A percentile compares a stretch with the other conserved stretches of the same genome.
Evolutionary conservation across 1,284 basidiomycete species (phyloP).

Genomic region (Leucoagaricus sp.): DNA sequence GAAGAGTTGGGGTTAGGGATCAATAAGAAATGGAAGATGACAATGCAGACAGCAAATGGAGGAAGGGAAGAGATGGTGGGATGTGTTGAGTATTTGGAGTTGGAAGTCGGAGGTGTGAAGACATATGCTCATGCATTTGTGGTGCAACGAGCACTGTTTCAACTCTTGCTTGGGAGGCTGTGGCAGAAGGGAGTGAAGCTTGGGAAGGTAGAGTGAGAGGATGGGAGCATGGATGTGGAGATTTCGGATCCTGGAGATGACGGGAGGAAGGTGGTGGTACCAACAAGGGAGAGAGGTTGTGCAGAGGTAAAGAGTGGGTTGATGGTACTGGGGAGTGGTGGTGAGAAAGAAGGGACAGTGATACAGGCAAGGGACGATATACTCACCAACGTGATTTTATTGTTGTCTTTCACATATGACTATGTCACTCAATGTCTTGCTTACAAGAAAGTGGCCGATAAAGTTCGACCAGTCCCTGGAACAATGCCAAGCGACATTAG

Average conservation of each 20-base stretch:
- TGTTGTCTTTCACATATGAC: conserved; percentile 3
- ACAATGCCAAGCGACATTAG: too few relatives aligned
- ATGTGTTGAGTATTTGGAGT: conserved; percentile 19
- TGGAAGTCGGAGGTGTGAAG: conserved; percentile 4
- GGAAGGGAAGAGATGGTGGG: conserved; percentile 14
- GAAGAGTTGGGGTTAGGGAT: conserved; percentile 18
- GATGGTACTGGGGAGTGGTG: not conserved
- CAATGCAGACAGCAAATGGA: too few relatives aligned
- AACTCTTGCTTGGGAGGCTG: too few relatives aligned
- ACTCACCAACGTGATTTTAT: not conserved
- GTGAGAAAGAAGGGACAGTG: not conserved
- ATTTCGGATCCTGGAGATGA: conserved; percentile 6
- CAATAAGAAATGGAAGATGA: conserved; percentile 16
- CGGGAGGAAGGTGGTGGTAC: conserved; percentile 9
- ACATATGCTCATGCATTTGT: conserved; percentile 7
- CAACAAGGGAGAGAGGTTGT: conserved; percentile 2
- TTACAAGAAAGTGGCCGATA: too few relatives aligned
- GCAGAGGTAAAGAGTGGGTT: not conserved
- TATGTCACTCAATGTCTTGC: conserved; percentile 6
- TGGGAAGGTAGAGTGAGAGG: too few relatives aligned
- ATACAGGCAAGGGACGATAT: not conserved
- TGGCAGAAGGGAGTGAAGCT: too few relatives aligned
- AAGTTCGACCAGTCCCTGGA: too few relatives aligned
- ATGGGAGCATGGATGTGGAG: too few relatives aligned
- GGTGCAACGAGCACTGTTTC: too few relatives aligned